Conservation (phyloP, 176 grass and related monocot genomes). For the Zizania latifolia region DNA sequence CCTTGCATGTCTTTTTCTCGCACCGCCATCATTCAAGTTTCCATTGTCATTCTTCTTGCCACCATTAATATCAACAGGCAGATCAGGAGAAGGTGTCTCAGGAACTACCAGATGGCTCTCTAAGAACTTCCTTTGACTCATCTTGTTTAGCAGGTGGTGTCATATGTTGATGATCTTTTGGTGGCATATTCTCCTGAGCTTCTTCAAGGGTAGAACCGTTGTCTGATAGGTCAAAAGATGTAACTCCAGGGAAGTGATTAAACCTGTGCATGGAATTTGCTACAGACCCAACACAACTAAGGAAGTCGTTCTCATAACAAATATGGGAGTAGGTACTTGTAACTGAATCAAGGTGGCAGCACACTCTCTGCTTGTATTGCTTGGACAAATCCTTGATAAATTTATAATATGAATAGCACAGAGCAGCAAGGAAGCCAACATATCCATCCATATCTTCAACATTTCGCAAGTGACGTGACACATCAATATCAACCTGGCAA, state of each 20-base stretch:
- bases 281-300: conserved; percentile 39
- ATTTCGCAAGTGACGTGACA: conserved; percentile 65
- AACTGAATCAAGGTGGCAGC: conserved; percentile 77
- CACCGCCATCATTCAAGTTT: conserved; percentile 52
- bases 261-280: conserved; percentile 48
- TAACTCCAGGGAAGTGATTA: conserved; percentile 47
- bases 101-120: conserved; percentile 86
- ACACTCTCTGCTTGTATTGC: conserved; percentile 92
- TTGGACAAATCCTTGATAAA: conserved; percentile 79
- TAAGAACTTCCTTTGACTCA: conserved; percentile 66
- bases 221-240: conserved; percentile 76
- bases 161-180: conserved; percentile 63
- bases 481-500: conserved; percentile 75
- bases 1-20: conserved; percentile 86
- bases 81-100: conserved; percentile 97
- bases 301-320: conserved; percentile 66
- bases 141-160: conserved; percentile 70
- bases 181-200: conserved; percentile 82
- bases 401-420: conserved; percentile 72
- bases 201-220: conserved; percentile 39
- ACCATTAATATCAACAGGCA: conserved; percentile 55
- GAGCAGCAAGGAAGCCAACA: conserved; percentile 86
- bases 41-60: conserved; percentile 88
- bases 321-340: conserved; percentile 87
- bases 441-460: conserved; percentile 84